These are phyloP conservation scores for Calvatia gigantea DNA, from an alignment of 768 basidiomycete genomes.

Conservation along the genomic window DNA sequence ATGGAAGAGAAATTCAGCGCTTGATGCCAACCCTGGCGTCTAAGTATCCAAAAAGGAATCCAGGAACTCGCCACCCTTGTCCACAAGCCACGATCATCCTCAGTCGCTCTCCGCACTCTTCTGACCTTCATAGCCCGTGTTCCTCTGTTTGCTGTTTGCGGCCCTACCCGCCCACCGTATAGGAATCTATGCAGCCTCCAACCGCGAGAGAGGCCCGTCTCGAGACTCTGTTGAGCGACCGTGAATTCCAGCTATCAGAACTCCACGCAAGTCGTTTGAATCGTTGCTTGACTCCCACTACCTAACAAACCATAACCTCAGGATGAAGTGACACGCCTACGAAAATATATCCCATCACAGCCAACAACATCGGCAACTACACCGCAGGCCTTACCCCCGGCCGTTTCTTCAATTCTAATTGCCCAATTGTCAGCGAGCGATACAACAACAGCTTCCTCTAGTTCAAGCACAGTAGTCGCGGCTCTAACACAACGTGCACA, in stretches of 20 bases:
- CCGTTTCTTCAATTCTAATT: constrained; percentile 63
- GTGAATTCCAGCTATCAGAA: constrained; percentile 68
- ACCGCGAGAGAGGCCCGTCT: constrained; percentile 77
- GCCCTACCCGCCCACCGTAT: constrained; percentile 10
- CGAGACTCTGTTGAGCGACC: constrained; percentile 70
- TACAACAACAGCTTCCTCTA: constrained; percentile 25
- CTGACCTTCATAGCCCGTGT: constrained; percentile 9
- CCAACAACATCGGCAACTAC: constrained; percentile 58
- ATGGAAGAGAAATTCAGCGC: neutral
- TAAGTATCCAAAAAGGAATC: constrained; percentile 13
- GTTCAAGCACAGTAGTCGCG: constrained; percentile 57
- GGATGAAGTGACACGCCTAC: constrained; percentile 73
- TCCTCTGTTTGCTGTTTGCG: constrained; percentile 9
- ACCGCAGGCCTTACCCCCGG: constrained; percentile 65
- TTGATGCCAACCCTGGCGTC: constrained; percentile 5
- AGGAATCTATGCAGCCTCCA: constrained; percentile 59
- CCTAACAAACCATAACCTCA: constrained; percentile 27
- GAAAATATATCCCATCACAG: constrained; percentile 61
- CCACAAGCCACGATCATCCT: constrained; percentile 14
- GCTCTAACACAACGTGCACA: constrained; percentile 74
- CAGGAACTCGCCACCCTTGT: constrained; percentile 15
- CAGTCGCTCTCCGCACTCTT: constrained; percentile 6
- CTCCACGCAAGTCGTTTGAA: constrained; percentile 54
- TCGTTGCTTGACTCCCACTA: constrained; percentile 4
- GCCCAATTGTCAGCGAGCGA: constrained; percentile 57